These are phyloP conservation scores for Thielaviopsis cerberus DNA, from an alignment of 2,329 filamentous ascomycete genomes.

Conservation along the genomic window DNA sequence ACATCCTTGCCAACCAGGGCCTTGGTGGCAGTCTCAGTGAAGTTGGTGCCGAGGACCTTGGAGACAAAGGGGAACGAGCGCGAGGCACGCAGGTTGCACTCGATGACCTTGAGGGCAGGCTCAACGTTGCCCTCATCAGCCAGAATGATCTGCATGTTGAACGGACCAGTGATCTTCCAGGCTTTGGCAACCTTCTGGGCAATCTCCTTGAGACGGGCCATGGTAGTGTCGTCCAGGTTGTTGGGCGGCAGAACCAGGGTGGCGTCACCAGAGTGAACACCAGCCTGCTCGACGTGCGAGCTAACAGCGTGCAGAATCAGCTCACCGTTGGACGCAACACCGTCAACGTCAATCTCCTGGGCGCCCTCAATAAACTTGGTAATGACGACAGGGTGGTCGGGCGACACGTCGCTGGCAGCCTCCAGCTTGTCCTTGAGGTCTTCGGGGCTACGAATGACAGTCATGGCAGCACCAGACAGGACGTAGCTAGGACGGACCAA, in stretches of 20 bases:
- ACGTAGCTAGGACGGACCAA: conserved; percentile 91
- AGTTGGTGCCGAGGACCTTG: conserved; percentile 92
- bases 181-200: conserved; percentile 91
- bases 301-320: conserved; percentile 81
- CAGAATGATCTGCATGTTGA: conserved; percentile 99
- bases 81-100: conserved; percentile 93
- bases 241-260: conserved; percentile 80
- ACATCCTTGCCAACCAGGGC: conserved; percentile 74
- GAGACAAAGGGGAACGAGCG: conserved; percentile 96
- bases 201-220: conserved; percentile 85
- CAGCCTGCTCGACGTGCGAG: conserved; percentile 91
- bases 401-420: conserved; percentile 75
- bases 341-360: conserved; percentile 90
- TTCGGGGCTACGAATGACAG: conserved; percentile 70
- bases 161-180: conserved; percentile 92
- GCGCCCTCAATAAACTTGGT: conserved; percentile 96
- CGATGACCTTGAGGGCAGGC: conserved; percentile 70
- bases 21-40: conserved; percentile 88
- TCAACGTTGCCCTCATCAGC: conserved; percentile 59
- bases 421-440: conserved; percentile 91
- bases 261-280: conserved; percentile 94
- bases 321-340: conserved; percentile 69
- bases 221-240: conserved; percentile 55
- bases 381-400: conserved; percentile 94
- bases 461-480: conserved; percentile 95